phyloP scores from a whole-genome alignment of 371 early-diverging fungal species.

The Mortierella sp. region DNA sequence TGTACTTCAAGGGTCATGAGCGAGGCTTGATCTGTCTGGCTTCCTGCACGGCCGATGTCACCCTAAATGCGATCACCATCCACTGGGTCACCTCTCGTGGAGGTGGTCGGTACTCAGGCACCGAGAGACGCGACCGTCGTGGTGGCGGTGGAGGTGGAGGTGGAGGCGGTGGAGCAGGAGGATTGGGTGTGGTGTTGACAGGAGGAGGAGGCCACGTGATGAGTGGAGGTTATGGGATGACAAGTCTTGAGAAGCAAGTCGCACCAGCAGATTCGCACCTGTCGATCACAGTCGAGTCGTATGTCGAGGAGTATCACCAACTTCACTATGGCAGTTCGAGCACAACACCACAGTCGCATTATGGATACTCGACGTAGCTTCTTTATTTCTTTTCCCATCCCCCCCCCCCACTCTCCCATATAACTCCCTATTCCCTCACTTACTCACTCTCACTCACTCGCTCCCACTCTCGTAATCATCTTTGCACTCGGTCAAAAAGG shows the following conservation, averaged over 20 bases:
- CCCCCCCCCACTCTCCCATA: too few relatives aligned
- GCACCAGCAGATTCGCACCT: conserved; percentile 36
- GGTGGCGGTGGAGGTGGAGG: conserved; percentile 5
- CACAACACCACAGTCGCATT: background rate
- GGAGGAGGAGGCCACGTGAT: background rate
- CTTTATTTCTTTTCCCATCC: background rate
- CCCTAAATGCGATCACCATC: conserved; percentile 44
- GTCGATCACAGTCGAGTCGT: conserved; percentile 48
- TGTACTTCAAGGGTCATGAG: conserved; percentile 55
- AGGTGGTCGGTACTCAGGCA: conserved; percentile 12
- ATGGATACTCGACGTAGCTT: too few relatives aligned
- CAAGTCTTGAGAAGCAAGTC: conserved; percentile 30
- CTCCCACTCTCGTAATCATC: too few relatives aligned
- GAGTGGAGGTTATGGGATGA: background rate
- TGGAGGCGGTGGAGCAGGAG: background rate
- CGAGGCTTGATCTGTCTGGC: conserved; percentile 50
- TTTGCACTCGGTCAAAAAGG: too few relatives aligned
- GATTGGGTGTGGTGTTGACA: conserved; percentile 5
- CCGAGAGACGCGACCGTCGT: background rate
- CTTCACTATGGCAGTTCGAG: conserved; percentile 4
- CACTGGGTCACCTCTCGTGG: conserved; percentile 54
- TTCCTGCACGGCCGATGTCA: conserved; percentile 38
- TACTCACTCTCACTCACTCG: too few relatives aligned
- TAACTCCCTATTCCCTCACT: too few relatives aligned
- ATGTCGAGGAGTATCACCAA: conserved; percentile 48